phyloP scores from a whole-genome alignment of 2,329 filamentous ascomycete genomes.

The Claviceps africana region DNA sequence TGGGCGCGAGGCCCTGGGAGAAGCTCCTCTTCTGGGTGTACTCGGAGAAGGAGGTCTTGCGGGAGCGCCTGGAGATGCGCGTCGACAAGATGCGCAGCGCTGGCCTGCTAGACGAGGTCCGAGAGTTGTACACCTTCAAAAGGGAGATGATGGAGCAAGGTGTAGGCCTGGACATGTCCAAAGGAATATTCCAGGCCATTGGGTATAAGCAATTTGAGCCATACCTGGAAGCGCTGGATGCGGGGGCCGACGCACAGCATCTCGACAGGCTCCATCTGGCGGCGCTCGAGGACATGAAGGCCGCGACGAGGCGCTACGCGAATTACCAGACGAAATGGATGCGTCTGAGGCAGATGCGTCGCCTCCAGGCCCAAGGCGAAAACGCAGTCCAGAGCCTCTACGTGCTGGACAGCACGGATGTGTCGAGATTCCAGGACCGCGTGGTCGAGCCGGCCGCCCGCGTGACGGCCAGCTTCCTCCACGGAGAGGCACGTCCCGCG shows the following conservation, averaged over 20 bases:
- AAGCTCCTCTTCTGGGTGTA: conserved; percentile 80
- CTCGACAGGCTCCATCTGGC: conserved; percentile 40
- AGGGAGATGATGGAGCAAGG: conserved; percentile 26
- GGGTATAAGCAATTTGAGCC: conserved; percentile 83
- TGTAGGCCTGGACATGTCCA: conserved; percentile 50
- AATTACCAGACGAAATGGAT: conserved; percentile 81
- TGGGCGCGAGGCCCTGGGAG: conserved; percentile 26
- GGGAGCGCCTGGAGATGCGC: conserved; percentile 56
- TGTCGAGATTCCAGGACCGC: conserved; percentile 42
- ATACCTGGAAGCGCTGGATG: conserved; percentile 42
- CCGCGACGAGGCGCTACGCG: conserved; percentile 77
- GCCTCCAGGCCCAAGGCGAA: conserved; percentile 41
- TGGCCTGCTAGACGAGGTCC: conserved; percentile 36
- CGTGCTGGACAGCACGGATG: conserved; percentile 66
- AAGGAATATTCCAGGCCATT: conserved; percentile 93
- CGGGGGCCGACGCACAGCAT: conserved; percentile 17
- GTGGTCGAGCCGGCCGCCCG: conserved; percentile 52
- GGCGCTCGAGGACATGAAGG: conserved; percentile 63
- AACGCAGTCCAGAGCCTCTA: conserved; percentile 48
- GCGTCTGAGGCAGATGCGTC: conserved; percentile 61
- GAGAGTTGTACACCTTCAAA: conserved; percentile 29
- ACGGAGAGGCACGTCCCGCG: conserved; percentile 35
- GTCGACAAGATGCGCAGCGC: conserved; percentile 69
- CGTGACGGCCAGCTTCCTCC: conserved; percentile 51
- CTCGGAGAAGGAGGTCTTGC: conserved; percentile 53